These are phyloP conservation scores for Herpotrichia juniperi DNA, from an alignment of 2,329 filamentous ascomycete genomes.

Conservation along the genomic window DNA sequence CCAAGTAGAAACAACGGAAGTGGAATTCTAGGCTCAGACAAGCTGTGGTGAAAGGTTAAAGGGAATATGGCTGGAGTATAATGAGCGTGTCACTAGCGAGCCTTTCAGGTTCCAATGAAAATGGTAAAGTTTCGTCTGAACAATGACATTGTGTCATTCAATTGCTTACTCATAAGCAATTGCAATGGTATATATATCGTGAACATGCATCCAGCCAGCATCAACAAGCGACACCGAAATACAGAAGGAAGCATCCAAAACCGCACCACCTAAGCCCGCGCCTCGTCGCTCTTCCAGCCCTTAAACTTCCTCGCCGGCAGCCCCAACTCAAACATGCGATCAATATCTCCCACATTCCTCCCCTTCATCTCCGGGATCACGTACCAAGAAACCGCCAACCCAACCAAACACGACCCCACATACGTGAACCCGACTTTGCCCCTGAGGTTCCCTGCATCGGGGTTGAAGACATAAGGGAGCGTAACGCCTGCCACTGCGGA, in stretches of 20 bases:
- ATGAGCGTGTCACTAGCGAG: no score
- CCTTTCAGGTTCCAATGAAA: no score
- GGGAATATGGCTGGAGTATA: no score
- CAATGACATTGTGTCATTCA: no score
- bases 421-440: constrained; percentile 53
- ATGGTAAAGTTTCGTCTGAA: no score
- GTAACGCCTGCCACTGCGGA: constrained; percentile 54
- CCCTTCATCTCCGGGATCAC: constrained; percentile 62
- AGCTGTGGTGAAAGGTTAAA: no score
- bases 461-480: constrained; percentile 60
- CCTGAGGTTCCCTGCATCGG: constrained; percentile 49
- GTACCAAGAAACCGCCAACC: constrained; percentile 49
- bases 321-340: constrained; percentile 44
- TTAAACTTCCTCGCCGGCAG: constrained; percentile 24
- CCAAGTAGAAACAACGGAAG: no score
- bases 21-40: no score
- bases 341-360: constrained; percentile 55
- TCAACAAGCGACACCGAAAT: no score
- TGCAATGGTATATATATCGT: no score
- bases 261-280: background rate
- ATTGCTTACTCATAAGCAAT: no score
- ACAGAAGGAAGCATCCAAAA: background rate
- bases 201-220: no score
- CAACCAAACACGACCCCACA: constrained; percentile 40
- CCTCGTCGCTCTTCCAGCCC: constrained; percentile 14